These are phyloP conservation scores for Diplocarpon mali DNA, from an alignment of 2,329 filamentous ascomycete genomes.

Conservation along the genomic window DNA sequence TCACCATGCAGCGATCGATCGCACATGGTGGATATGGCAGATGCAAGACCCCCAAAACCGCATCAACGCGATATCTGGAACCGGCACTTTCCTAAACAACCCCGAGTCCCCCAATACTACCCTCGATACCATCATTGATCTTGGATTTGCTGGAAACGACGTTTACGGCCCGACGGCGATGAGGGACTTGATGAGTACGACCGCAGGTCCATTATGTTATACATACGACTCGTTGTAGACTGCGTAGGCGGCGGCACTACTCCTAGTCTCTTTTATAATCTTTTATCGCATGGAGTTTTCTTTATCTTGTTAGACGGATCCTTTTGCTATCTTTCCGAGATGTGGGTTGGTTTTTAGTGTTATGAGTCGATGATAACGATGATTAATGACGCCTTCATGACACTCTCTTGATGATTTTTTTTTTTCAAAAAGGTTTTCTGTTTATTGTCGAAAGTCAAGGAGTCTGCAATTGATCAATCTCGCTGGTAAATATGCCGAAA, in stretches of 20 bases:
- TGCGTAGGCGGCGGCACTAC: not conserved
- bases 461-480: too few species aligned
- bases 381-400: too few species aligned
- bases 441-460: too few species aligned
- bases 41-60: slow-evolving; percentile 31
- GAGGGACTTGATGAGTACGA: slow-evolving; percentile 8
- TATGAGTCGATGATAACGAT: too few species aligned
- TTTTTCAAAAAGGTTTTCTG: too few species aligned
- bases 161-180: slow-evolving; percentile 3
- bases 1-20: slow-evolving; percentile 35
- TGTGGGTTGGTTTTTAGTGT: too few species aligned
- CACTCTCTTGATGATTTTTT: too few species aligned
- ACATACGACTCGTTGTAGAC: slow-evolving; percentile 1
- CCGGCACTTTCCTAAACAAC: slow-evolving; percentile 31
- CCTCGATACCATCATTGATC: slow-evolving; percentile 29
- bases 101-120: slow-evolving; percentile 14
- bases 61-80: slow-evolving; percentile 25
- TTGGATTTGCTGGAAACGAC: slow-evolving; percentile 8
- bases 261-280: too few species aligned
- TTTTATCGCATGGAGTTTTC: too few species aligned
- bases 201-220: slow-evolving; percentile 7
- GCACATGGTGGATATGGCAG: slow-evolving; percentile 37
- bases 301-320: too few species aligned
- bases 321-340: too few species aligned
- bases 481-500: too few species aligned